Evolutionary conservation across 805 yeast species (phyloP).

Genomic region (Ogataea trehalophila): DNA sequence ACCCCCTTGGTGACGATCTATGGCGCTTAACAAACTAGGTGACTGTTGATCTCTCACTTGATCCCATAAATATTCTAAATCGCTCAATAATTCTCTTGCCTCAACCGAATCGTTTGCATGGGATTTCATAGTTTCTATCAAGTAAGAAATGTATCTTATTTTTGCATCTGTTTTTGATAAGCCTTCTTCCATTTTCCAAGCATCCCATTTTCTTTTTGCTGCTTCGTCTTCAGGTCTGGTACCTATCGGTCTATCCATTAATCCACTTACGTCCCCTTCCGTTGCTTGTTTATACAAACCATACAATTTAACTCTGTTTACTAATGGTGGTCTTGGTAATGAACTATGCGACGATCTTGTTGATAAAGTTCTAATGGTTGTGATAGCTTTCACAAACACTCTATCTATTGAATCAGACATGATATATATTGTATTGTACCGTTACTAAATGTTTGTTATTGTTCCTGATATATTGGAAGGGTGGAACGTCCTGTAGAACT

Average conservation of each 20-base stretch:
- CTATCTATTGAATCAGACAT: constrained; percentile 64
- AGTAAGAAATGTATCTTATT: constrained; percentile 57
- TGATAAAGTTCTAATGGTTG: constrained; percentile 71
- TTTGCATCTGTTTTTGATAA: constrained; percentile 68
- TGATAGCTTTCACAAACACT: constrained; percentile 76
- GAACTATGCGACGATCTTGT: constrained; percentile 57
- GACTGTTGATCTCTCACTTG: constrained; percentile 39
- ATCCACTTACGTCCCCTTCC: constrained; percentile 73
- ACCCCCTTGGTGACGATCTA: neutral
- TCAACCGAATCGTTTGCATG: constrained; percentile 66
- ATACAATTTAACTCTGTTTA: constrained; percentile 60
- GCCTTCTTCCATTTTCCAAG: constrained; percentile 78
- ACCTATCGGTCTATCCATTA: constrained; percentile 64
- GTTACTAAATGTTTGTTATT: neutral
- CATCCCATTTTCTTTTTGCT: constrained; percentile 74
- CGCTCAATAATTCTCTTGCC: constrained; percentile 59
- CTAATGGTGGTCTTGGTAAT: constrained; percentile 74
- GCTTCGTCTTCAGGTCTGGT: constrained; percentile 56
- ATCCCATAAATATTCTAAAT: constrained; percentile 71
- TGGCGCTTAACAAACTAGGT: neutral
- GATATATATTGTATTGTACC: neutral
- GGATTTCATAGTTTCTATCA: constrained; percentile 67
- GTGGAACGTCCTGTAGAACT: no score
- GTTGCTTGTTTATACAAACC: constrained; percentile 89
- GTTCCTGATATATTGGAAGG: neutral